Evolutionary conservation across 169 alveolate species (phyloP), one percentile per base, ranked within the genome.

Genomic region (Plasmodium vinckei): DNA sequence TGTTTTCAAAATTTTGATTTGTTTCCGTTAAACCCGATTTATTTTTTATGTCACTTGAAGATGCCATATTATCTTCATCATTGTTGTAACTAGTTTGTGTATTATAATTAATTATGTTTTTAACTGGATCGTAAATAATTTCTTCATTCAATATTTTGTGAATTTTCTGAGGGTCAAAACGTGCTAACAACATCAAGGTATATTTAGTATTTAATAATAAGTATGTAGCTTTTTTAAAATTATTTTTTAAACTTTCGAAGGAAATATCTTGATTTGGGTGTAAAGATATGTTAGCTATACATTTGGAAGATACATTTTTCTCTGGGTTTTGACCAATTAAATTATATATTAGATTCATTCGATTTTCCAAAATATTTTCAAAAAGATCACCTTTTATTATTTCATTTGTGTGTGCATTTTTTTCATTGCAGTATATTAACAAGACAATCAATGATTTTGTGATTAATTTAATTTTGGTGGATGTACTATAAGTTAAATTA

Each of bases 141-240:
- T 13, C 17, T 7, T 23, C 13, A 63, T 63, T 23, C 15, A 9
- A 46, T 63, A 27, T 25, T 12, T 17, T 51, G 10, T 23, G 25
- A 19, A 19, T 60, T 60, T 33, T 60, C 6, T 23, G 44, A 17
- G 17, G 7, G 1, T 61, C 42, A 17, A 7, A 47, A 3, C 59
- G 57, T 23, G 33, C 23, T 39, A 44, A 63, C 46, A 86, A 46
- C 39, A 86, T 54, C n/a, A 86, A n/a, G 15, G 69, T 68, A 82
- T 82, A 82, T 9, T 82, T 82, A n/a, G 73, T 82, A 70, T 82
- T 70, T 42, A 86, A 60, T 23, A 86, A 27, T 5, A 86, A 53
- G 70, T 69, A 44, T 12, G 57, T 56, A 13, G 53, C 46, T 82
- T 82, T 68, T 47, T 67, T 44, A 49, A 67, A 82, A 15, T 33